Base-by-base conservation (phyloP, 2,329 filamentous ascomycete genomes). In the Aspergillaceae sp. region DNA sequence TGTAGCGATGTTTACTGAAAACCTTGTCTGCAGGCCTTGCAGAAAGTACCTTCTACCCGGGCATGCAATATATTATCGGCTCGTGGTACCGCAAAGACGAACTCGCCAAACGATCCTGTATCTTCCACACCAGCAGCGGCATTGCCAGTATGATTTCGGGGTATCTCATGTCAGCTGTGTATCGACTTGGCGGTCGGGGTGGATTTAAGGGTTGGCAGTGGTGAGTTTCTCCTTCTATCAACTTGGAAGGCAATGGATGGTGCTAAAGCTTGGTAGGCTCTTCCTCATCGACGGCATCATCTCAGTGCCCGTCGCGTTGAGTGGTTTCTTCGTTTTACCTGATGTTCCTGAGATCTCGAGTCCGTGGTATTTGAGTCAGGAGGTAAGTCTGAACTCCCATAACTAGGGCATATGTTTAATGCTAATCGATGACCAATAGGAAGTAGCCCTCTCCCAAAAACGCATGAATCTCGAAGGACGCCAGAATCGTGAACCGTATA, bases 281-380 rank as follows among this genome's bases (percentile, higher is more conserved):
- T 77, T 78, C 52, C 69, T 79, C 36, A 64, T 79, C 40, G 74
- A 79, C 50, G 76, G 75, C 0, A 60, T 76, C 3, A 78, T 79
- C 30, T 74, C 72, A 2, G 59, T 78, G 0, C 76, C 76, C 0
- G 65, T 79, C 1, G 74, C 75, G 0, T 47, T 78, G 0, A 63
- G 67, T 1, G 76, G 76, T 0, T 76, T 73, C 50, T 69, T 75
- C 54, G 58, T 63, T 5, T 56, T 76, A 4, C 74, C 74, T 0
- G 74, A 77, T 54, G 62, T 75, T 1, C 75, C 75, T 0, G 72
- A 76, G 38, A 77, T 72, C 35, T 70, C 69, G 1, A 67, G 66
- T 29, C 70, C 74, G 2, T 76, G 70, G 58, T 78, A 76, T 51
- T 55, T 77, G 27, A 70, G 56, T 5, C 54, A 68, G 36, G 51